These are phyloP conservation scores for Quercus glauca DNA, from an alignment of 306 rosid species.

Conservation along the genomic window DNA sequence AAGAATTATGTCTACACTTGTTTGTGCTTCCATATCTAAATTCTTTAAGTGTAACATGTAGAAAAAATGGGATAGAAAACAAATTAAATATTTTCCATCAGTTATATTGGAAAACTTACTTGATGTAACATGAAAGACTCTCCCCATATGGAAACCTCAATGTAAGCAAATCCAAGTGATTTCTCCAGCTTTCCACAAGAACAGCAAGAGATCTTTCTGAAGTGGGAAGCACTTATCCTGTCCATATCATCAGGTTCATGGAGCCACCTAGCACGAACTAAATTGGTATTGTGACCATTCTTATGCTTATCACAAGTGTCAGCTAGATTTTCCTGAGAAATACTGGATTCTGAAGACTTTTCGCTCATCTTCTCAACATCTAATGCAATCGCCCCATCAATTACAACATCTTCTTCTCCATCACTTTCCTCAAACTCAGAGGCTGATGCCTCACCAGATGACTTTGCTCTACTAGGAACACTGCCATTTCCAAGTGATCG, in stretches of 20 bases:
- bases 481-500: constrained; percentile 24
- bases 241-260: constrained; percentile 80
- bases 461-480: constrained; percentile 18
- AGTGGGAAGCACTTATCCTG: constrained; percentile 72
- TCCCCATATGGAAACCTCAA: constrained; percentile 83
- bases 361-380: constrained; percentile 21
- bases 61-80: background rate
- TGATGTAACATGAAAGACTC: constrained; percentile 96
- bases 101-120: constrained; percentile 43
- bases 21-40: background rate
- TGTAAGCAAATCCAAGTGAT: constrained; percentile 44
- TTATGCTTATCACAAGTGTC: constrained; percentile 26
- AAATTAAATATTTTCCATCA: background rate
- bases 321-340: constrained; percentile 23
- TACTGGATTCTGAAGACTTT: constrained; percentile 18
- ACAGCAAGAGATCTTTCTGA: constrained; percentile 60
- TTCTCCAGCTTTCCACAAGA: constrained; percentile 76
- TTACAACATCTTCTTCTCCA: constrained; percentile 36
- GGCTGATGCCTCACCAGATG: constrained; percentile 18
- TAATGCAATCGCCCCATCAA: constrained; percentile 16
- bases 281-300: constrained; percentile 30
- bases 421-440: constrained; percentile 57
- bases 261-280: constrained; percentile 71
- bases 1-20: background rate
- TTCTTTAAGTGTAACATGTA: background rate